Evolutionary conservation across 2,329 filamentous ascomycete genomes (phyloP), one percentile per base, ranked within the genome.

Genomic region (Chaetomium olivaceum): DNA sequence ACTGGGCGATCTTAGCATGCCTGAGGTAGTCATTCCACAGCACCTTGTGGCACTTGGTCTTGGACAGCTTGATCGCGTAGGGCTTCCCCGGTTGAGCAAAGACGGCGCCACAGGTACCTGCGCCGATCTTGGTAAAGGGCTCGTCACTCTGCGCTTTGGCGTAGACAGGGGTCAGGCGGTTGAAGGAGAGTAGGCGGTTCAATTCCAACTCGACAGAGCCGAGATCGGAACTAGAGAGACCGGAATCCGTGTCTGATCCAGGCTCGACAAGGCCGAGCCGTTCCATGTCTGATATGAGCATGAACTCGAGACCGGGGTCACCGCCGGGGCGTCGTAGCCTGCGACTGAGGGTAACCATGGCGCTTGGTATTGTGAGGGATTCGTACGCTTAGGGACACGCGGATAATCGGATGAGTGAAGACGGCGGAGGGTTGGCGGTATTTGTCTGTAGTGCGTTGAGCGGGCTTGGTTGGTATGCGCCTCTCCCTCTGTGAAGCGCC

Each of bases 71-170:
- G 48, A 39, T n/a, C 2, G 33, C 58, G 29, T 27, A n/a, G 21
- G 48, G 16, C 29, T 25, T 19, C 2, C n/a, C 46, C 5, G 23
- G 14, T 25, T 29, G 58, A 7, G 58, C 58, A 19, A 54, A 31
- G 29, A 61, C 33, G n/a, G 23, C n/a, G 21, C 48, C 48, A 50
- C 58, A 54, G 1, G n/a, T 14, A 21, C 58, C 58, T 7, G 43
- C 27, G 43, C 58, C 58, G 11, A 60, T 60, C 58, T 51, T 60
- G 58, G 27, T 33, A 48, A 60, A 60, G 6, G 57, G 57, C 39
- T 9, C 8, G 36, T 11, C 23, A 5, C 12, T 11, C 3, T 21
- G 29, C 6, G 0, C 31, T 29, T 33, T 6, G 54, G 54, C 14
- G 8, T 14, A 3, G 29, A 21, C 2, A 29, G 57, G 39, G 16